Evolutionary conservation across 2,329 filamentous ascomycete species (phyloP), one percentile per base, ranked within the genome.

Genomic region (Clarireedia paspali): DNA sequence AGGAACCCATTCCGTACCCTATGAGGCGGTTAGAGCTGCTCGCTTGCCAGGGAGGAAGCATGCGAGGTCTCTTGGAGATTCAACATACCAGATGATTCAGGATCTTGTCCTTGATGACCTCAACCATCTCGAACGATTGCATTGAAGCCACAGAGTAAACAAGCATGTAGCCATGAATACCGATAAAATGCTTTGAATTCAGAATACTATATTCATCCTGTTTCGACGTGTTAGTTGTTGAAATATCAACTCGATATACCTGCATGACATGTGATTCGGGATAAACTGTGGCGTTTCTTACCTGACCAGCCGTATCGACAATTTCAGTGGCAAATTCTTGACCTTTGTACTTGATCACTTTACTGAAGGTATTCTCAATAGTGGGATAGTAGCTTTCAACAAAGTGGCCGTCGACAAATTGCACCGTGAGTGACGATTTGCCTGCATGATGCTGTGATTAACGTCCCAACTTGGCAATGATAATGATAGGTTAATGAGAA

Each of bases 301-400:
- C 88, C 80, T 96, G 91, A 59, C 94, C 94, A 53, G 94, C 94
- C 27, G 94, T 99, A 71, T 99, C 94, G 71, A 99, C 94, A 67
- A 99, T 97, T 75, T 99, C 94, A 12, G 91, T 96, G 51, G 89
- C 85, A 73, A 85, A 99, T 63, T 97, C 94, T 72, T 96, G 90
- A 50, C 88, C 87, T 73, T 94, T 95, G 73, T 88, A 87, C 66
- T 89, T 88, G 71, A 99, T 96, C 64, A 91, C 86, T 72, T 95
- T 95, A 77, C 88, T 95, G 72, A 99, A 99, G 2, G 92, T 97
- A 73, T 97, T 99, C 73, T 99, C 94, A 68, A 99, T 97, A 42
- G 94, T 99, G 38, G 94, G 94, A 72, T 99, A 99, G 75, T 99
- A 99, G 73, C 89, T 95, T 73, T 99, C 94, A 69, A 99, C 92